phyloP scores from a whole-genome alignment of 768 basidiomycete species.

The Gelatoporia subvermispora region DNA sequence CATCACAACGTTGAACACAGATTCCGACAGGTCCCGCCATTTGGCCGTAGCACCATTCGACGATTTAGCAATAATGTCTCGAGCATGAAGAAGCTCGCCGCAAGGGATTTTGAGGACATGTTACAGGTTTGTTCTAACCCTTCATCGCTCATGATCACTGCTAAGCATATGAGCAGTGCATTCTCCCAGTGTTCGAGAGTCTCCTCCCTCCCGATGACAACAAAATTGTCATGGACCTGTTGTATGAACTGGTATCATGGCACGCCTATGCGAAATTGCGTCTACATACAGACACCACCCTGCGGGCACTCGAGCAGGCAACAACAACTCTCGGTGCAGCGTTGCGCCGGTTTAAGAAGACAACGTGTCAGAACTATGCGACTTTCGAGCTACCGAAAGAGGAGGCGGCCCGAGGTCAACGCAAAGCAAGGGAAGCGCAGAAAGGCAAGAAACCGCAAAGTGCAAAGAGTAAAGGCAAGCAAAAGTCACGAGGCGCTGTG shows the following conservation, averaged over 20 bases:
- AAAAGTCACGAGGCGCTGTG: too few relatives aligned
- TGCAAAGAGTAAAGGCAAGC: neutral
- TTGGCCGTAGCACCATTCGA: slow-evolving; percentile 21
- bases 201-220: slow-evolving; percentile 18
- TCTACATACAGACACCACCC: slow-evolving; percentile 31
- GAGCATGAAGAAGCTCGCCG: slow-evolving; percentile 21
- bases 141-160: neutral
- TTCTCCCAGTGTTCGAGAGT: slow-evolving; percentile 25
- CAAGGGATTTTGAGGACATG: slow-evolving; percentile 23
- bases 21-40: slow-evolving; percentile 13
- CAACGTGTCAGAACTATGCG: slow-evolving; percentile 20
- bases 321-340: slow-evolving; percentile 27
- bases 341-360: slow-evolving; percentile 28
- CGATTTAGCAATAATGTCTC: slow-evolving; percentile 17
- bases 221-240: slow-evolving; percentile 24
- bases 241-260: slow-evolving; percentile 32
- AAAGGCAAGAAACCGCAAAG: neutral
- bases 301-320: slow-evolving; percentile 19
- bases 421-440: neutral
- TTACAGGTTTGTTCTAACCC: slow-evolving; percentile 13
- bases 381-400: slow-evolving; percentile 37
- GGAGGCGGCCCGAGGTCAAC: slow-evolving; percentile 11
- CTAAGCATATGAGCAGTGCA: neutral
- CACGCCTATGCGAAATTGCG: slow-evolving; percentile 37
- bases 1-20: slow-evolving; percentile 5